These are phyloP conservation scores for Tylopilus subfusipes DNA, from an alignment of 768 basidiomycete species.

Conservation along the genomic window DNA sequence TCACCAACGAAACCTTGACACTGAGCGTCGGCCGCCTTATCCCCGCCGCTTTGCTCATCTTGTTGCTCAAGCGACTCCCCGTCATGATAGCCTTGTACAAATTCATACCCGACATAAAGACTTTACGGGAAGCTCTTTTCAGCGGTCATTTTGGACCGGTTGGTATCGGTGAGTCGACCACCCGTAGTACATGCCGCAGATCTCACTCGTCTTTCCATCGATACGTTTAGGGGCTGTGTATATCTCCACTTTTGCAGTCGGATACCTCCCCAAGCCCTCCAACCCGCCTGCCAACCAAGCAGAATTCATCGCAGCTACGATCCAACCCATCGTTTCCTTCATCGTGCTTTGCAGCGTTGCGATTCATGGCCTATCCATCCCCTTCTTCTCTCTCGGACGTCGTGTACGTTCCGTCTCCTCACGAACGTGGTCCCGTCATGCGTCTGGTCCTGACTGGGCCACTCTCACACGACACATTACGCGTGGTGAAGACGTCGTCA, in stretches of 20 bases:
- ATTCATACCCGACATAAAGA: constrained; percentile 97
- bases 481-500: constrained; percentile 73
- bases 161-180: constrained; percentile 53
- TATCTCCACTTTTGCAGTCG: constrained; percentile 79
- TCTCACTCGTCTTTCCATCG: not conserved
- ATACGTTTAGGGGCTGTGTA: constrained; percentile 71
- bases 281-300: constrained; percentile 52
- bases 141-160: constrained; percentile 94
- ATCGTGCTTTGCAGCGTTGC: constrained; percentile 91
- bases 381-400: constrained; percentile 87
- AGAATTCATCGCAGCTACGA: constrained; percentile 64
- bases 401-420: constrained; percentile 79
- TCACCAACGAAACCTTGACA: constrained; percentile 60
- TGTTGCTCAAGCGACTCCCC: constrained; percentile 81
- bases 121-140: constrained; percentile 88
- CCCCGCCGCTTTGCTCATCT: constrained; percentile 76
- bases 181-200: not conserved
- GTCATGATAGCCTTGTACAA: constrained; percentile 79
- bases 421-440: constrained; percentile 85
- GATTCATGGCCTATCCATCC: constrained; percentile 88
- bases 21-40: constrained; percentile 82
- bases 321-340: constrained; percentile 93
- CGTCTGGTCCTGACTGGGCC: constrained; percentile 77
- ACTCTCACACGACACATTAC: constrained; percentile 68
- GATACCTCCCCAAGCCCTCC: constrained; percentile 48